Evolutionary conservation across 73 alveolate genomes (phyloP).

Genomic region (Tetrahymena borealis): DNA sequence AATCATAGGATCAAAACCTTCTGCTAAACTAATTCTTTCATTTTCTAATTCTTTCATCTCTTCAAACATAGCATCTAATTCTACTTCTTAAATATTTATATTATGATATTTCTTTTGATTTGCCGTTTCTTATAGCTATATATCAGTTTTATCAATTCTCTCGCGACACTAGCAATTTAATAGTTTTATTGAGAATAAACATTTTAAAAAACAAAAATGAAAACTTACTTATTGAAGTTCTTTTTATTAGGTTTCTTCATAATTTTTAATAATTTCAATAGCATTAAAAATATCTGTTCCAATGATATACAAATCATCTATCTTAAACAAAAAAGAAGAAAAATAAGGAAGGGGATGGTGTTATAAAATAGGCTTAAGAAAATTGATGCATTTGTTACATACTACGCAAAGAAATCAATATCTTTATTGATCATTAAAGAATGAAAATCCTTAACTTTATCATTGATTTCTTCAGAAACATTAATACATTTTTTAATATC

Average conservation of each 20-base stretch:
- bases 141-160: background rate
- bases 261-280: background rate
- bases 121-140: background rate
- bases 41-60: background rate
- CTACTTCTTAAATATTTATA: background rate
- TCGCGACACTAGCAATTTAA: background rate
- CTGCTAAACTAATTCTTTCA: background rate
- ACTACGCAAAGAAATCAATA: background rate
- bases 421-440: background rate
- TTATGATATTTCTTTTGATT: background rate
- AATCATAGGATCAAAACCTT: background rate
- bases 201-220: too few species aligned
- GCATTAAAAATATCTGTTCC: background rate
- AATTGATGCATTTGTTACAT: background rate
- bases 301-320: background rate
- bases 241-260: background rate
- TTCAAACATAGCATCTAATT: conserved; percentile 1
- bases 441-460: background rate
- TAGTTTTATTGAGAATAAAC: background rate
- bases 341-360: too few species aligned
- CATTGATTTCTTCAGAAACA: background rate
- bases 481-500: background rate
- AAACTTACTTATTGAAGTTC: background rate
- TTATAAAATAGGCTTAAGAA: background rate
- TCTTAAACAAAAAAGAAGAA: background rate